Evolutionary conservation across 2,329 filamentous ascomycete species (phyloP), one percentile per base, ranked within the genome.

Genomic region (Balansia obtecta): DNA sequence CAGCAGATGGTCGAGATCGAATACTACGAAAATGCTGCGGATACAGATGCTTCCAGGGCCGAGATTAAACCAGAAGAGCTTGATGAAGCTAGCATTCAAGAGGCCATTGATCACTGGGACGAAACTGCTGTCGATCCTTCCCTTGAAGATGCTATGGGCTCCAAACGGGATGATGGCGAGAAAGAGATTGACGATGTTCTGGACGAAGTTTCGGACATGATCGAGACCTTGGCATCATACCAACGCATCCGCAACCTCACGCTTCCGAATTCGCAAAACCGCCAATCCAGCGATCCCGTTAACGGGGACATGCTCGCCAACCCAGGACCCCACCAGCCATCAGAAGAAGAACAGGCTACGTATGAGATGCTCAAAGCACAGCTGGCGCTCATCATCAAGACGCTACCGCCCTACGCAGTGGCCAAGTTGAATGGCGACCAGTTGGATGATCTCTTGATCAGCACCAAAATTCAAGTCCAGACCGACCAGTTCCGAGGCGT

Each of bases 381-480:
- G 61, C 71, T 95, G 18, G 72, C 80, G 0, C 70, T 89, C 32
- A 80, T 95, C 54, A 77, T 95, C 53, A 76, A 84, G 56, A 80
- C 77, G 39, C 69, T 95, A 11, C 89, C 89, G 1, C 89, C 89
- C 1, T 93, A 88, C 61, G 86, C 86, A 1, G 85, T 95, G 22
- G 83, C 89, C 6, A 91, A 93, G 60, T 71, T 95, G 54, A 84
- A 94, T 59, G 88, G 88, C 10, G 85, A 94, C 62, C 86, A 89
- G 63, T 69, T 95, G n/a, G 84, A 83, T 32, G 86, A 89, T 52
- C 71, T 95, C 45, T 83, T 87, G 54, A 85, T 95, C 61, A 91
- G 84, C 68, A 87, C 82, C 44, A 88, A 82, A 62, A 77, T 95
- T 18, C 70, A 88, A 52, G 72, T 94, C 45, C 80, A 86, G 53